Evolutionary conservation across 2,329 filamentous ascomycete species (phyloP).

Genomic region (Verticillium tricorpus): DNA sequence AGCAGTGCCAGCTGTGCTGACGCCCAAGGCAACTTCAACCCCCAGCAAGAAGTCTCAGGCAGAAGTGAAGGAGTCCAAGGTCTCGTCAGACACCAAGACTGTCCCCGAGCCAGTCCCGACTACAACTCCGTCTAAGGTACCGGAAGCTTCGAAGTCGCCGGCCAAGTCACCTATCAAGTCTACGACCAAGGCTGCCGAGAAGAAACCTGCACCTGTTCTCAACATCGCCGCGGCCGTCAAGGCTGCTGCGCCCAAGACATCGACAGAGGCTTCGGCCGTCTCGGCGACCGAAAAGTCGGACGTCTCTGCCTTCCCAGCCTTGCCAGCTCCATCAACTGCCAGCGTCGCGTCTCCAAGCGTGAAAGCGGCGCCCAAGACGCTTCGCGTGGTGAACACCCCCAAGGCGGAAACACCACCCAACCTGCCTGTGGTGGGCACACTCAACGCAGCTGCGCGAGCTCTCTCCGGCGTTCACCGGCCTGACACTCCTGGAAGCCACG

Average conservation of each 20-base stretch:
- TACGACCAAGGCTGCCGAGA: slow-evolving; percentile 25
- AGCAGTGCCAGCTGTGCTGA: slow-evolving; percentile 27
- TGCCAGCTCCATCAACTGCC: slow-evolving; percentile 41
- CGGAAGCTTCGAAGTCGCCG: background rate
- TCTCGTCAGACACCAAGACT: slow-evolving; percentile 14
- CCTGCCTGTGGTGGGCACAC: slow-evolving; percentile 15
- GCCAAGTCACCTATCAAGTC: slow-evolving; percentile 14
- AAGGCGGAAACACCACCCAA: slow-evolving; percentile 53
- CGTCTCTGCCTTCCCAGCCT: slow-evolving; percentile 43
- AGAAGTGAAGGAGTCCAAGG: slow-evolving; percentile 13
- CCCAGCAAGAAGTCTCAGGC: slow-evolving; percentile 26
- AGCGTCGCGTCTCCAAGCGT: slow-evolving; percentile 38
- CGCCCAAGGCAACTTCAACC: slow-evolving; percentile 27
- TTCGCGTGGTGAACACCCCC: slow-evolving; percentile 65
- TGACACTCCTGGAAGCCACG: slow-evolving; percentile 70
- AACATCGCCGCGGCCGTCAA: slow-evolving; percentile 48
- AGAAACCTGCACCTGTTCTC: slow-evolving; percentile 36
- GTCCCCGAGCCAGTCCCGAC: background rate
- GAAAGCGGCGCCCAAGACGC: slow-evolving; percentile 55
- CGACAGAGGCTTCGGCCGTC: slow-evolving; percentile 13
- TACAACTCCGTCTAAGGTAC: background rate
- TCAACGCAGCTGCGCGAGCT: slow-evolving; percentile 27
- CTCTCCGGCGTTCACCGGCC: slow-evolving; percentile 50
- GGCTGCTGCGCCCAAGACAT: slow-evolving; percentile 20
- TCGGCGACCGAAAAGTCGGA: slow-evolving; percentile 25